A percentile compares a stretch with the other conserved stretches of the same genome.
Conservation (phyloP, 2,329 filamentous ascomycete genomes). For the Ceratocystis smalleyi region DNA sequence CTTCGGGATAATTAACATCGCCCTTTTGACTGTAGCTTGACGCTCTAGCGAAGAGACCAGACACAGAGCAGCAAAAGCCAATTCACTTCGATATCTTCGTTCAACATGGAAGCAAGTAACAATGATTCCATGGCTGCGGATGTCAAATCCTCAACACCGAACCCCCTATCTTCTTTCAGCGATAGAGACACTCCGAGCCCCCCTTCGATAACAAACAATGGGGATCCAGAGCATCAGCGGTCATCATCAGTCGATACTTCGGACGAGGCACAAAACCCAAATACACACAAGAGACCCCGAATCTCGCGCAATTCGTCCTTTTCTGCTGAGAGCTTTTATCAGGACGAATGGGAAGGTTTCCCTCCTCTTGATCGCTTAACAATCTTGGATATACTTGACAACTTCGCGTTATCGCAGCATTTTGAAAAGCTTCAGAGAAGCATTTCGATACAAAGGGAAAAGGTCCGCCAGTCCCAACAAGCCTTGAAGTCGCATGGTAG, state of each 20-base stretch:
- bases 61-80: not conserved
- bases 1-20: not conserved
- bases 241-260: not conserved
- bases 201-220: slow-evolving; percentile 28
- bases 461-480: slow-evolving; percentile 68
- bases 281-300: slow-evolving; percentile 33
- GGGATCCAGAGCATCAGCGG: not conserved
- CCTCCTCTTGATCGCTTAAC: slow-evolving; percentile 80
- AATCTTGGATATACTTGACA: slow-evolving; percentile 86
- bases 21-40: not conserved
- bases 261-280: slow-evolving; percentile 24
- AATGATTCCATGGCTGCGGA: not conserved
- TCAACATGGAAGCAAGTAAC: not conserved
- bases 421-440: slow-evolving; percentile 80
- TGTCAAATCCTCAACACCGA: not conserved
- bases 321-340: slow-evolving; percentile 70
- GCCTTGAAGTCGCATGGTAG: slow-evolving; percentile 60
- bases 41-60: not conserved
- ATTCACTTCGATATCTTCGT: too few species aligned
- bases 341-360: slow-evolving; percentile 75
- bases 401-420: slow-evolving; percentile 76
- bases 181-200: slow-evolving; percentile 25
- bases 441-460: slow-evolving; percentile 67
- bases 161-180: not conserved
- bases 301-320: slow-evolving; percentile 68